These are phyloP conservation scores for Epichloe gansuensis DNA, from an alignment of 2,329 filamentous ascomycete genomes.

Conservation along the genomic window DNA sequence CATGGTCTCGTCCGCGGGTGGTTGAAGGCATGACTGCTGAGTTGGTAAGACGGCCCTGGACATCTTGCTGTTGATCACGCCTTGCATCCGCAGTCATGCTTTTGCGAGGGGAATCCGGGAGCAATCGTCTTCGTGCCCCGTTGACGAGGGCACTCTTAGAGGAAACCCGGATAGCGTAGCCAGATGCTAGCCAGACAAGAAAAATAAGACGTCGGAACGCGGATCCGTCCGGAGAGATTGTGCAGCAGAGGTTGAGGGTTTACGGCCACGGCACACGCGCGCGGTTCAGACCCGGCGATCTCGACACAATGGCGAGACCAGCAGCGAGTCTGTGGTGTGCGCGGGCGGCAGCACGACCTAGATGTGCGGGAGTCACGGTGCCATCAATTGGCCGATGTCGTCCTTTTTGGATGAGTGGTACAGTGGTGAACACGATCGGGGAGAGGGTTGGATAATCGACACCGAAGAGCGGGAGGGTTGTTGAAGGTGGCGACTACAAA, in stretches of 20 bases:
- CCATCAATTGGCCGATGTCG: slow-evolving; percentile 6
- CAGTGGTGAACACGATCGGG: background rate
- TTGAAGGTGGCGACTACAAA: background rate
- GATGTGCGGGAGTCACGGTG: slow-evolving; percentile 2
- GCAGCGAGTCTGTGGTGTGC: slow-evolving; percentile 9
- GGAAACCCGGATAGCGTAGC: background rate
- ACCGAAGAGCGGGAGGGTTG: slow-evolving; percentile 3
- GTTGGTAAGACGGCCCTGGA: slow-evolving; percentile 19
- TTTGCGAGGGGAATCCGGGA: slow-evolving; percentile 9
- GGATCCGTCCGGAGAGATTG: background rate
- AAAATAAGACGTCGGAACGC: background rate
- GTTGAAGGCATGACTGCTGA: slow-evolving; percentile 19
- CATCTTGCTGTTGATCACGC: slow-evolving; percentile 25
- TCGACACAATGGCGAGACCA: slow-evolving; percentile 6
- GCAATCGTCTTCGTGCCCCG: slow-evolving; percentile 3
- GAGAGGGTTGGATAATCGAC: background rate
- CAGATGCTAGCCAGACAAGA: background rate
- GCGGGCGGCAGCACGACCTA: slow-evolving; percentile 10
- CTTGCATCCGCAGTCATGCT: slow-evolving; percentile 27
- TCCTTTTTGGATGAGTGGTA: background rate
- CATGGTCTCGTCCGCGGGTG: slow-evolving; percentile 12
- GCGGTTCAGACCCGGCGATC: slow-evolving; percentile 9
- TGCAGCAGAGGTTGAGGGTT: background rate
- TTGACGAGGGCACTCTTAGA: background rate
- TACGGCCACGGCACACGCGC: slow-evolving; percentile 7